A percentile compares a stretch with the other conserved stretches of the same genome.
Conservation (phyloP, 768 basidiomycete genomes). For the Hypsizygus marmoreus region DNA sequence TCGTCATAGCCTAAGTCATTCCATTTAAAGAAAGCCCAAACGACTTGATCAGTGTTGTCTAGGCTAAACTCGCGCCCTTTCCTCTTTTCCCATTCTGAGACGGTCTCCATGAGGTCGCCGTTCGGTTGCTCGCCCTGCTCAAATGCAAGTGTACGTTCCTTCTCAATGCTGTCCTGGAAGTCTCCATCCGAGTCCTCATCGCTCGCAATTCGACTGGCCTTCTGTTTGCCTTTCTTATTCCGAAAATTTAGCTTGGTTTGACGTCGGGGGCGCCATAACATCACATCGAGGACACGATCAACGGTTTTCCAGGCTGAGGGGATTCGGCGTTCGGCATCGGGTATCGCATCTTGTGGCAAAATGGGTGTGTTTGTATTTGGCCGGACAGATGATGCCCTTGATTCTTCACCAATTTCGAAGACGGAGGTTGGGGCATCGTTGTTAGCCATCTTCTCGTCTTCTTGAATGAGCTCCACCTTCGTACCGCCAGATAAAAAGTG, state of each 20-base stretch:
- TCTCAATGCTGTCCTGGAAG: conserved; percentile 30
- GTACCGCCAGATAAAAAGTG: conserved; percentile 75
- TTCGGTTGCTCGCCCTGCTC: conserved; percentile 67
- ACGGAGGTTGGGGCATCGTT: conserved; percentile 25
- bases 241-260: conserved; percentile 24
- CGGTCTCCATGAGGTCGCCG: conserved; percentile 51
- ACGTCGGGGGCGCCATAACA: conserved; percentile 54
- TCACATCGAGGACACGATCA: conserved; percentile 88
- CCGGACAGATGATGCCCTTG: conserved; percentile 35
- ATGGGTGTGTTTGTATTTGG: conserved; percentile 25
- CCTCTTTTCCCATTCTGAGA: conserved; percentile 62
- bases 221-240: conserved; percentile 26
- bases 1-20: conserved; percentile 90
- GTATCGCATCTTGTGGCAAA: conserved; percentile 43
- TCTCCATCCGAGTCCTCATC: conserved; percentile 31
- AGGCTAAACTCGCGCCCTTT: conserved; percentile 41
- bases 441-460: conserved; percentile 31
- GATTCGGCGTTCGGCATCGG: conserved; percentile 74
- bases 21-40: conserved; percentile 94
- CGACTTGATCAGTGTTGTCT: conserved; percentile 60
- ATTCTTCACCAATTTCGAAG: conserved; percentile 46
- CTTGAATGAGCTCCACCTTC: conserved; percentile 62
- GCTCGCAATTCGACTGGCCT: conserved; percentile 18
- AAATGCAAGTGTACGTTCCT: conserved; percentile 43
- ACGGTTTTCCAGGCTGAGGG: conserved; percentile 84